Conservation (phyloP, 495 filamentous ascomycete species). For the Talaromyces nanjingensis region DNA sequence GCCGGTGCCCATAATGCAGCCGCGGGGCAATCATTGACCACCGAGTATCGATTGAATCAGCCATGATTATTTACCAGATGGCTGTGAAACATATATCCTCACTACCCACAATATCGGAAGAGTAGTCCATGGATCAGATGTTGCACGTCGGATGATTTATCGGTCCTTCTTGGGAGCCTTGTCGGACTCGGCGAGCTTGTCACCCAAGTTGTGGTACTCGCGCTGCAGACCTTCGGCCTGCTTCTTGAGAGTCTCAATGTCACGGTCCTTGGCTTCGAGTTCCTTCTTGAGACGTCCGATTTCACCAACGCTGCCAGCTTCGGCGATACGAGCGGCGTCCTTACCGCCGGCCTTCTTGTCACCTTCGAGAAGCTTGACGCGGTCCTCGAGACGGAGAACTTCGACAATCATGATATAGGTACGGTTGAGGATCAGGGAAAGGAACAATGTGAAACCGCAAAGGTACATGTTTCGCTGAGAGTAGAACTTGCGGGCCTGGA, state of each 20-base stretch:
- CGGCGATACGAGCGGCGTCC: conserved; percentile 52
- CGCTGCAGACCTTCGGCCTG: conserved; percentile 66
- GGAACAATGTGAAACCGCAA: conserved; percentile 97
- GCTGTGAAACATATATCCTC: background rate
- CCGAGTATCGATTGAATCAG: background rate
- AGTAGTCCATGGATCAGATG: background rate
- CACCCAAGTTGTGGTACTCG: conserved; percentile 76
- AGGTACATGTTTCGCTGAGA: conserved; percentile 99
- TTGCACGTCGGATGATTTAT: conserved; percentile 27
- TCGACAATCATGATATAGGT: conserved; percentile 98
- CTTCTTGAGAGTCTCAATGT: conserved; percentile 78
- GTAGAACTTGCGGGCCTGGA: conserved; percentile 99
- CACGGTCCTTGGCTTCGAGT: conserved; percentile 59
- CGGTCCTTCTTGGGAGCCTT: conserved; percentile 59
- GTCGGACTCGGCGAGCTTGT: conserved; percentile 60
- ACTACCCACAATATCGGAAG: background rate
- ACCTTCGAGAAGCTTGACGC: conserved; percentile 77
- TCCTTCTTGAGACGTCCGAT: conserved; percentile 63
- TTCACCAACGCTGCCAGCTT: conserved; percentile 68
- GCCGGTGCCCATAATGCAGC: background rate
- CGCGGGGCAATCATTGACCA: background rate
- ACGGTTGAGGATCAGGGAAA: conserved; percentile 97
- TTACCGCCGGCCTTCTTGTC: conserved; percentile 69
- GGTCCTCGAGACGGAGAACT: conserved; percentile 85
- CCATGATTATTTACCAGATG: background rate